Conservation (phyloP, 176 grass and related monocot genomes). For the Zea luxurians region DNA sequence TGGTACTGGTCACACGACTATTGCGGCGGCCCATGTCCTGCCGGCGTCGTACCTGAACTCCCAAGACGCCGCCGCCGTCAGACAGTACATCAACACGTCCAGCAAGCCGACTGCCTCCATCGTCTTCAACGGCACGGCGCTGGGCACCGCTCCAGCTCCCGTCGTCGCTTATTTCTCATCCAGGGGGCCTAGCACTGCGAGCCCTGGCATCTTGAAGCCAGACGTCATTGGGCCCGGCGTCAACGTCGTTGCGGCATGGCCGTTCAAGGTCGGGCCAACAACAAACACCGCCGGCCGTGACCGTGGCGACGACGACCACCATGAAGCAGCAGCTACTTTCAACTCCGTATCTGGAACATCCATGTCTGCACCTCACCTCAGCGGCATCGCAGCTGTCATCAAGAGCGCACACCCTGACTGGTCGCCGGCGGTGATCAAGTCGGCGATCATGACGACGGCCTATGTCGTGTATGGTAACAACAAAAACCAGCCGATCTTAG, state of each 20-base stretch:
- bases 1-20: constrained; percentile 22
- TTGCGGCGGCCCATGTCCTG: constrained; percentile 30
- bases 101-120: background rate
- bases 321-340: background rate
- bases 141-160: constrained; percentile 34
- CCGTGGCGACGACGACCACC: no score
- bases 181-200: constrained; percentile 34
- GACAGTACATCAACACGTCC: background rate
- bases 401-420: constrained; percentile 39
- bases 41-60: constrained; percentile 38
- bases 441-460: constrained; percentile 47
- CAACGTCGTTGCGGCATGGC: constrained; percentile 49
- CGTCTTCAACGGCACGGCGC: constrained; percentile 39
- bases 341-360: constrained; percentile 46
- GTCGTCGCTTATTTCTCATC: constrained; percentile 51
- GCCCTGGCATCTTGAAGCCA: constrained; percentile 43
- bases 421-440: constrained; percentile 42
- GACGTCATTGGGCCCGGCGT: constrained; percentile 48
- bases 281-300: background rate
- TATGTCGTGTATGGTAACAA: background rate
- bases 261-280: constrained; percentile 8
- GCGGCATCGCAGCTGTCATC: constrained; percentile 48
- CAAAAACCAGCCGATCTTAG: constrained; percentile 20
- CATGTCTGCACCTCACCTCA: constrained; percentile 53
- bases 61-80: background rate